Evolutionary conservation across 495 filamentous ascomycete species (phyloP), one percentile per base, ranked within the genome.

Genomic region (Echria macrotheca): DNA sequence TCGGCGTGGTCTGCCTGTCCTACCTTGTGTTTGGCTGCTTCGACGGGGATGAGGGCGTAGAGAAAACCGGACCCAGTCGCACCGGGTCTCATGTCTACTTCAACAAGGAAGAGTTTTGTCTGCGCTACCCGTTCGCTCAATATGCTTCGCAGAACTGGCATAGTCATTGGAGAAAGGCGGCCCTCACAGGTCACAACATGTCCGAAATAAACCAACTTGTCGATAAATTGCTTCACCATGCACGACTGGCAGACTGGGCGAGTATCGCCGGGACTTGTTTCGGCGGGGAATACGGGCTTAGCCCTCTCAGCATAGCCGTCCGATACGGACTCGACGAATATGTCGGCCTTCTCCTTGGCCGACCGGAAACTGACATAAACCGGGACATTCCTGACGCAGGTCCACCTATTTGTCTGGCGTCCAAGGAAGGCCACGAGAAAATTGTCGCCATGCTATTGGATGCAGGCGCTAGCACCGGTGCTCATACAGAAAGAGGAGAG

Each of bases 81-180:
- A n/a, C n/a, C n/a, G n/a, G n/a, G n/a, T n/a, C n/a, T n/a, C n/a
- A n/a, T n/a, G n/a, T 31, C 12, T 31, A 12, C 12, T 12, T 6
- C 32, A 42, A 12, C 18, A 37, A 2, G 42, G n/a, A 28, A 23
- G n/a, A 1, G n/a, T 25, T 12, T 6, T 45, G 5, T 17, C 43
- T 53, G 2, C 4, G 36, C 17, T 56, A 40, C 37, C 50, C 61
- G 24, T 61, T 61, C 35, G 14, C 53, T 12, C 48, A 57, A 18
- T 64, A 64, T 26, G 56, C 56, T 26, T 48, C 36, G 8, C 36
- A 49, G 11, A 61, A 61, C 45, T 64, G 61, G 58, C 10, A 36
- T 22, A 21, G 50, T 9, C 61, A 64, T 41, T 37, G 47, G 1
- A 26, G 33, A n/a, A 56, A 55, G 37, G 52, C 58, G 8, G 37